Evolutionary conservation across 2,329 filamentous ascomycete genomes (phyloP).

Genomic region (Colletotrichum cereale): DNA sequence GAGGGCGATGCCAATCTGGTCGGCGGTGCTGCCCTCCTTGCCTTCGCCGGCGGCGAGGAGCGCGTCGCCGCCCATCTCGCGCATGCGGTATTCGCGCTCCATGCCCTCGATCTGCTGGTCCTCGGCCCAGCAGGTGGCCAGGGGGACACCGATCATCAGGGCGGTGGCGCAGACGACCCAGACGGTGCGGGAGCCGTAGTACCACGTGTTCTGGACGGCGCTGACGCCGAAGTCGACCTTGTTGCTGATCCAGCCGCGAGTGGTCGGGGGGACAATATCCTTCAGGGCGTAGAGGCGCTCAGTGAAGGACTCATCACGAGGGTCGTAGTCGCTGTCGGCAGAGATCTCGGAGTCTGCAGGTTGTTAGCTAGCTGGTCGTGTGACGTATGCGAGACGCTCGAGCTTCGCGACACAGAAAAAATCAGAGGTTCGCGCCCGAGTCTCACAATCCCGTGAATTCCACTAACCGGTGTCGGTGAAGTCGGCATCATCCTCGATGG

Average conservation of each 20-base stretch:
- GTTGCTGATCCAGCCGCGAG: slow-evolving; percentile 76
- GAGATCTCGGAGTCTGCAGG: slow-evolving; percentile 83
- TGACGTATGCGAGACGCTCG: slow-evolving; percentile 15
- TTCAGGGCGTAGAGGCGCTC: slow-evolving; percentile 80
- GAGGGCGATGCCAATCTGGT: slow-evolving; percentile 64
- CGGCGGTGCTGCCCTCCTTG: slow-evolving; percentile 56
- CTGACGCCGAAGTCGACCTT: slow-evolving; percentile 66
- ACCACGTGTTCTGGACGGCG: slow-evolving; percentile 65
- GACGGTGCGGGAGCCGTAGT: slow-evolving; percentile 82
- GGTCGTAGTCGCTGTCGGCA: slow-evolving; percentile 79
- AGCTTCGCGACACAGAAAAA: slow-evolving; percentile 1
- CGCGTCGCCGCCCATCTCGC: slow-evolving; percentile 84
- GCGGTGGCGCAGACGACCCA: slow-evolving; percentile 94
- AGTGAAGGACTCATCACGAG: slow-evolving; percentile 67
- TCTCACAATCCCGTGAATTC: background rate
- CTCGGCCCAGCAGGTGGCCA: slow-evolving; percentile 91
- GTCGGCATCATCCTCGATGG: slow-evolving; percentile 89
- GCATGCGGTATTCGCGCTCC: slow-evolving; percentile 97
- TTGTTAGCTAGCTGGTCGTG: slow-evolving; percentile 19
- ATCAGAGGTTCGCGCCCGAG: background rate
- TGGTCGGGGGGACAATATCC: slow-evolving; percentile 81
- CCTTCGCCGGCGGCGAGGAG: slow-evolving; percentile 64
- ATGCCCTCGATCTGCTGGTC: slow-evolving; percentile 97
- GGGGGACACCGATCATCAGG: slow-evolving; percentile 91
- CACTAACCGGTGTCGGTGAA: slow-evolving; percentile 90